Evolutionary conservation across 108 stramenopile species (phyloP), one percentile per base, ranked within the genome.

Genomic region (Skeletonema marinoi): DNA sequence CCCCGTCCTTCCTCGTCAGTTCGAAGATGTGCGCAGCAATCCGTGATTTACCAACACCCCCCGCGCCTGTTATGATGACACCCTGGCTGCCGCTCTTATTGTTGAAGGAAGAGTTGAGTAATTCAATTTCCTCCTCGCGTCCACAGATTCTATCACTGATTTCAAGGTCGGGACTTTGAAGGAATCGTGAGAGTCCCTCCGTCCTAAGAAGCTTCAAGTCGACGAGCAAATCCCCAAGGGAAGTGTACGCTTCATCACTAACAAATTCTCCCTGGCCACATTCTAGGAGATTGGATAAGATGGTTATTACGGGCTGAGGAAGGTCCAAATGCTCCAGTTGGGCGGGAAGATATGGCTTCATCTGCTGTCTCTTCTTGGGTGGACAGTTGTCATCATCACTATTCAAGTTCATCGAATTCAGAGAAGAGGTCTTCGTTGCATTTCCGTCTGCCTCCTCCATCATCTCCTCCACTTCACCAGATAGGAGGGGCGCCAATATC

Each of bases 21-120:
- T 79, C 25, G 21, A 33, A 31, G 30, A 70, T 25, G 25, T 35
- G 31, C 58, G 36, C 54, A 10, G 69, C 78, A 8, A 79, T 69
- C 42, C n/a, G 31, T n/a, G 74, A 69, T 30, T 79, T 79, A 8
- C 78, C 78, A 32, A 70, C 75, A 4, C 78, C 78, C 3, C 74
- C 67, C 1, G 38, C 58, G 9, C 78, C 78, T 10, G 32, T 29
- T 10, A 79, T 61, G 1, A 79, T 9, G 13, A 75, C 68, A 35
- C 74, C 75, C 19, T 21, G 32, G 17, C 67, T 17, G 25, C 17
- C 31, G 13, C 3, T 59, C 3, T 9, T 58, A 42, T n/a, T 33
- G 12, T 30, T 75, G 29, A 75, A 79, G 9, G 68, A 69, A n/a
- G 69, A 32, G 32, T 75, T 32, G 1, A 79, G 4, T 16, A 21